A percentile compares a stretch with the other conserved stretches of the same genome.
Evolutionary conservation across 2,329 filamentous ascomycete species (phyloP).

Genomic region (Fusarium sp.): DNA sequence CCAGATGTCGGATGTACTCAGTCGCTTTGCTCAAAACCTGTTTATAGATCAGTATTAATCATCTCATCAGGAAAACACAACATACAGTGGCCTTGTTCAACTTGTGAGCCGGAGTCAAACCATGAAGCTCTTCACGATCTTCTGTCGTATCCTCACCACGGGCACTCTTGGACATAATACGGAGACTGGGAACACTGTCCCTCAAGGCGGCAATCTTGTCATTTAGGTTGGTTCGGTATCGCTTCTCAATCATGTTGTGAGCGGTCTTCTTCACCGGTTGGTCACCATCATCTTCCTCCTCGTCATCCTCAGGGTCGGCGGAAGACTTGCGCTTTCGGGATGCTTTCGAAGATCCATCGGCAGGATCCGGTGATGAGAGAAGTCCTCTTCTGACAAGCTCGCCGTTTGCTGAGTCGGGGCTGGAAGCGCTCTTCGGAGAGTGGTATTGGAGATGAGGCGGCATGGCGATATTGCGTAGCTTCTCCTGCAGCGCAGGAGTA

Average conservation of each 20-base stretch:
- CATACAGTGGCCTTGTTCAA: conserved; percentile 93
- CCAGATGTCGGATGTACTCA: conserved; percentile 93
- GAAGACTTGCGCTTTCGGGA: conserved; percentile 78
- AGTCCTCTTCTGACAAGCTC: conserved; percentile 59
- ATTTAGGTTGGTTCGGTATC: conserved; percentile 95
- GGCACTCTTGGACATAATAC: conserved; percentile 81
- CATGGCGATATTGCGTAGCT: conserved; percentile 72
- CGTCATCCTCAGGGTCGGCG: conserved; percentile 59
- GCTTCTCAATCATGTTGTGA: conserved; percentile 98
- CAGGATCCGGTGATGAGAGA: conserved; percentile 70
- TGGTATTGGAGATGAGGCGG: conserved; percentile 70
- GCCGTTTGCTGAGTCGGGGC: conserved; percentile 66
- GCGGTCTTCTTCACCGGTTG: conserved; percentile 85
- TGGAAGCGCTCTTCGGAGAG: conserved; percentile 67
- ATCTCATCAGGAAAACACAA: neutral
- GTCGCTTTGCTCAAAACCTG: conserved; percentile 92
- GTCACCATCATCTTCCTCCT: conserved; percentile 69
- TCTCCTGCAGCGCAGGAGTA: conserved; percentile 69
- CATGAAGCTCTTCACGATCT: conserved; percentile 79
- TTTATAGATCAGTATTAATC: conserved; percentile 10
- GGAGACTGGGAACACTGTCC: conserved; percentile 90
- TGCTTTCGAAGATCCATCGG: conserved; percentile 57
- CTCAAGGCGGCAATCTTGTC: conserved; percentile 94
- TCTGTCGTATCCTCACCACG: conserved; percentile 75
- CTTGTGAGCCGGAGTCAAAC: conserved; percentile 88